Conservation (phyloP, 1,284 basidiomycete genomes). For the Pseudozyma pruni region DNA sequence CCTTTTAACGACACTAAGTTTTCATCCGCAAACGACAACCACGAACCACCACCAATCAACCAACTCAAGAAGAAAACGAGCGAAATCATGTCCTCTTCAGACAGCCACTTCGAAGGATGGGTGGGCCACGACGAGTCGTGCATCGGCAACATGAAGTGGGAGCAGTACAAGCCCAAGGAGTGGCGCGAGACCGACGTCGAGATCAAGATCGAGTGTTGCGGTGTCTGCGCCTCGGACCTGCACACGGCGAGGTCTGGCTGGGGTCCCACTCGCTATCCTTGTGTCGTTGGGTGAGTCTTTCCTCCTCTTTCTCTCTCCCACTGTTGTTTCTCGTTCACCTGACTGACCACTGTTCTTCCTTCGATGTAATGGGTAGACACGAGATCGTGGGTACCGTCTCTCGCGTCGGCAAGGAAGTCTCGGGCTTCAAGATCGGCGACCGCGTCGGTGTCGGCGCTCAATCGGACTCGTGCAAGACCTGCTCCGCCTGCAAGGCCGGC, state of each 20-base stretch:
- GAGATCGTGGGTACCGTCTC: conserved; percentile 74
- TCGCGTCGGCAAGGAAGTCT: conserved; percentile 69
- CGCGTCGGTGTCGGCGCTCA: conserved; percentile 76
- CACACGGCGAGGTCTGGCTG: conserved; percentile 59
- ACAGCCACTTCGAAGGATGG: conserved; percentile 58
- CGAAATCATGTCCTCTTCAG: conserved; percentile 30
- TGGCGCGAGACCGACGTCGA: conserved; percentile 55
- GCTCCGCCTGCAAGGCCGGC: conserved; percentile 71
- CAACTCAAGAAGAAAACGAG: too few relatives aligned
- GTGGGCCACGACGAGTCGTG: conserved; percentile 51
- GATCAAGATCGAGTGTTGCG: conserved; percentile 55
- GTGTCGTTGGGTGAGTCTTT: conserved; percentile 36
- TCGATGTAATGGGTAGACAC: conserved; percentile 67
- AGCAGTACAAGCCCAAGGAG: conserved; percentile 46
- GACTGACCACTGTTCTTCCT: background rate
- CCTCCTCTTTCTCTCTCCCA: too few relatives aligned
- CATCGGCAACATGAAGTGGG: conserved; percentile 57
- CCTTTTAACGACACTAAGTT: too few relatives aligned
- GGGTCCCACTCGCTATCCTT: conserved; percentile 54
- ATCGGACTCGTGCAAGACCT: conserved; percentile 72
- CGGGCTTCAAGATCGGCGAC: conserved; percentile 74
- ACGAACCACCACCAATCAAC: background rate
- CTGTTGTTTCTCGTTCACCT: background rate
- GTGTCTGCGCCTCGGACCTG: conserved; percentile 51
- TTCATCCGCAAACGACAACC: background rate